Conservation (phyloP, 2,329 filamentous ascomycete species). For the Lachnellula cervina region DNA sequence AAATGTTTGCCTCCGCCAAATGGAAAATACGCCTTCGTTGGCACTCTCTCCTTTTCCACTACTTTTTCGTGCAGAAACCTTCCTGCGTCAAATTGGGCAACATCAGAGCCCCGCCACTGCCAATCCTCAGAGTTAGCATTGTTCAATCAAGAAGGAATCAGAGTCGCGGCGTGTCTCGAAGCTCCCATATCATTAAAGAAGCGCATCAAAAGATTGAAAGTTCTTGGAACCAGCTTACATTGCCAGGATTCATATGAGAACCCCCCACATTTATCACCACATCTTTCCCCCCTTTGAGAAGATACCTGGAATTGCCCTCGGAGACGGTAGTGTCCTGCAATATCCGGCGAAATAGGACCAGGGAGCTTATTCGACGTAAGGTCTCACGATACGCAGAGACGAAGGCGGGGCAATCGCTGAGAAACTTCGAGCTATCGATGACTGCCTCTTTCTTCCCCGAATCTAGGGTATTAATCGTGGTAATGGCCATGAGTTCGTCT, state of each 20-base stretch:
- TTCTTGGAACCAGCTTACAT: conserved; percentile 10
- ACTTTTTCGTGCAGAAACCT: conserved; percentile 33
- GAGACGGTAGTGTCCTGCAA: conserved; percentile 37
- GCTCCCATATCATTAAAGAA: no score
- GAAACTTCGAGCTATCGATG: conserved; percentile 36
- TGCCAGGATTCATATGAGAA: conserved; percentile 35
- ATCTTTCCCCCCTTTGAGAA: conserved; percentile 37
- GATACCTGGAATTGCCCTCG: conserved; percentile 32
- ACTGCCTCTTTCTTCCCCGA: conserved; percentile 13
- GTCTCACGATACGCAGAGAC: conserved; percentile 41
- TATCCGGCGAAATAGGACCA: conserved; percentile 36
- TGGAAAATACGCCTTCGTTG: conserved; percentile 29
- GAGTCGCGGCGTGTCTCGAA: no score
- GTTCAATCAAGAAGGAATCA: not conserved
- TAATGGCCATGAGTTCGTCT: conserved; percentile 28
- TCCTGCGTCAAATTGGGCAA: conserved; percentile 35
- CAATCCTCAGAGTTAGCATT: not conserved
- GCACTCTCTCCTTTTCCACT: conserved; percentile 8
- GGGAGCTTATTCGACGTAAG: conserved; percentile 37
- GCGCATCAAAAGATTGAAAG: no score
- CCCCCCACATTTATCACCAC: conserved; percentile 41
- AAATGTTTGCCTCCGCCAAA: conserved; percentile 37
- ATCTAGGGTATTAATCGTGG: not conserved
- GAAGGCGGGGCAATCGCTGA: conserved; percentile 38
- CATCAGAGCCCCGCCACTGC: conserved; percentile 42